Conservation (phyloP, 148 eudicot genomes). For the Rhododendron henanense region DNA sequence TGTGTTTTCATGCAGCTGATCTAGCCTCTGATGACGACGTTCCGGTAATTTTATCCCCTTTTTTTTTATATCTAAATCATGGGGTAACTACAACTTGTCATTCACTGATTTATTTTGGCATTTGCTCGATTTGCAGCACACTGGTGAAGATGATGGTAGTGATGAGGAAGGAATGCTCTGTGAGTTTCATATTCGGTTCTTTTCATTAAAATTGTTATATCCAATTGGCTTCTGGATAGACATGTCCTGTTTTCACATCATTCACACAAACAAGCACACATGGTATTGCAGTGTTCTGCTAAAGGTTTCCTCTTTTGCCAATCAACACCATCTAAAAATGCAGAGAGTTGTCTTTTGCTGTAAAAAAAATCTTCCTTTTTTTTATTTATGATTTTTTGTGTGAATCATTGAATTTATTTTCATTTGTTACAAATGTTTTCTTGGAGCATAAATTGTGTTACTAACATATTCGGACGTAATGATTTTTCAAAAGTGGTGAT, state of each 20-base stretch:
- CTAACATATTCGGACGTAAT: background rate
- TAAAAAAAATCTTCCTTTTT: background rate
- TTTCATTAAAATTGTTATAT: too few relatives aligned
- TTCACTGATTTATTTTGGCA: slow-evolving; percentile 2
- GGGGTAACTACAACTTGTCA: background rate
- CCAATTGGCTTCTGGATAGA: background rate
- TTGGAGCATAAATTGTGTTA: background rate
- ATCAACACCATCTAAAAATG: background rate
- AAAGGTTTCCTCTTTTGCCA: background rate
- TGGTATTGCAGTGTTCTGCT: background rate
- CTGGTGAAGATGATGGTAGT: slow-evolving; percentile 46
- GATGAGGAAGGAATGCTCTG: slow-evolving; percentile 86
- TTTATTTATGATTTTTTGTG: background rate
- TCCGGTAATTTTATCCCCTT: slow-evolving; percentile 35
- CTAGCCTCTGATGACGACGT: slow-evolving; percentile 45
- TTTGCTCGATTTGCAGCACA: slow-evolving; percentile 35
- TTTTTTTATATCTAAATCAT: background rate
- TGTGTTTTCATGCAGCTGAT: slow-evolving; percentile 37
- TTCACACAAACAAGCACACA: background rate
- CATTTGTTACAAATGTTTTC: background rate
- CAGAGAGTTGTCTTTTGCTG: background rate
- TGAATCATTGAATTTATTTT: background rate
- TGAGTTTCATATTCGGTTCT: slow-evolving; percentile 29
- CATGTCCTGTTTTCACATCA: background rate
- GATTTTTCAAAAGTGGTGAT: background rate